A percentile compares a stretch with the other conserved stretches of the same genome.
Evolutionary conservation across 2,329 filamentous ascomycete species (phyloP).

Genomic region (Cladosporium sp.): DNA sequence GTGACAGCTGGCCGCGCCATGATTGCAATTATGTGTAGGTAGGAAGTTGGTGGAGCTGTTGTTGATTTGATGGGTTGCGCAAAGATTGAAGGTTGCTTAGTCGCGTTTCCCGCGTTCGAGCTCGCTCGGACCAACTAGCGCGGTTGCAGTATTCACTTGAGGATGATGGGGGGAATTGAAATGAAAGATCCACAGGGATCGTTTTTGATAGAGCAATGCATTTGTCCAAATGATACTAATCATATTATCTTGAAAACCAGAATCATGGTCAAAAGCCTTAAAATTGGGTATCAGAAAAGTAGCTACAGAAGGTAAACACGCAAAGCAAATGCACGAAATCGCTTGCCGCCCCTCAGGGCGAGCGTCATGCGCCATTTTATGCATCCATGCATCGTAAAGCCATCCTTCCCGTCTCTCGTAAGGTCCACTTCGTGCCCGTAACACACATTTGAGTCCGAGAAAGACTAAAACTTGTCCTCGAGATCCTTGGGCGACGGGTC

Average conservation of each 20-base stretch:
- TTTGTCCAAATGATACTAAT: neutral
- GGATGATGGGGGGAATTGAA: too few species aligned
- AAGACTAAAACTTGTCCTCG: constrained; percentile 65
- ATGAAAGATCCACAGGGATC: too few species aligned
- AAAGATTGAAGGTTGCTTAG: constrained; percentile 12
- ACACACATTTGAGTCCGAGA: neutral
- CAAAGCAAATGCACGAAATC: constrained; percentile 13
- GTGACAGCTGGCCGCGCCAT: constrained; percentile 22
- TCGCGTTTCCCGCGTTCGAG: constrained; percentile 16
- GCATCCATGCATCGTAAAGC: constrained; percentile 19
- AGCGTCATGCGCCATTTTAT: constrained; percentile 11
- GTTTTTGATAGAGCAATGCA: neutral
- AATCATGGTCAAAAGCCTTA: neutral
- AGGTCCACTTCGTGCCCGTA: neutral
- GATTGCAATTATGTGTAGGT: neutral
- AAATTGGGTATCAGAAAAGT: constrained; percentile 18
- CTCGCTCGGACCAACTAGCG: constrained; percentile 4
- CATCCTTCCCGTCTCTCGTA: neutral
- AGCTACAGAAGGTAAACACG: constrained; percentile 17
- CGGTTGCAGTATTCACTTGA: neutral
- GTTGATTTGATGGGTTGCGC: constrained; percentile 10
- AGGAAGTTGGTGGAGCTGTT: constrained; percentile 7
- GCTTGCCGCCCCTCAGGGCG: neutral
- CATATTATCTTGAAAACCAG: neutral
- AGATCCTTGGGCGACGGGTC: constrained; percentile 94